Base-by-base conservation (phyloP, 2,329 filamentous ascomycete species). In the Chrysosporium queenslandicum region DNA sequence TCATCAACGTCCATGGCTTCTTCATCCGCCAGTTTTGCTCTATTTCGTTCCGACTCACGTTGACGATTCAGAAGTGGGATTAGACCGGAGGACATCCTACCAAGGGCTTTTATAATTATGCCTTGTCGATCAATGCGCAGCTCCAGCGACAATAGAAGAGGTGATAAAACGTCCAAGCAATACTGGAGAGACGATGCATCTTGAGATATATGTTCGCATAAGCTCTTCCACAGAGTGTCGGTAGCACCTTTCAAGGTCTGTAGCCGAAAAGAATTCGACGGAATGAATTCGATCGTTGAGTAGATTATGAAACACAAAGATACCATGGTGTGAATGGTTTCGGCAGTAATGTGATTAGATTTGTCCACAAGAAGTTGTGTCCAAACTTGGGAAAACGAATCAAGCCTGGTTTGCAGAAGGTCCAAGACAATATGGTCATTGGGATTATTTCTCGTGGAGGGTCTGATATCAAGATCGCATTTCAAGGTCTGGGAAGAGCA, bases 241-340 rank as follows among this genome's bases (percentile, higher is more conserved):
- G 56, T 65, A 36, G 63, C 65, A 12, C 59, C 55, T 32, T 59
- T 61, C 27, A 70, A 46, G 36, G 55, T 58, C 50, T 65, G 59
- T 29, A 58, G 57, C 59, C 50, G 67, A 61, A 54, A 65, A 39
- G 53, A 67, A 56, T 37, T 53, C 55, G 53, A 70, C 36, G 60
- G 66, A 41, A 64, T 60, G 54, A 42, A 73, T 57, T 55, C 71
- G 55, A 60, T 55, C 63, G 64, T 64, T 46, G 75, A 54, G 18
- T 63, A 61, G 21, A 62, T 64, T 20, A 73, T 65, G 18, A 76
- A 66, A 59, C 73, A 76, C 42, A 76, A 67, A n/a, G 71, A 74
- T 4, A 66, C 64, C n/a, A 77, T 52, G 27, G 75, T 69, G 34
- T 74, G 74, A 56, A 78, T 61, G 60, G 76, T 71, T 52, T 79